Base-by-base conservation (phyloP, 2,329 filamentous ascomycete species). In the Metarhizium robertsii region DNA sequence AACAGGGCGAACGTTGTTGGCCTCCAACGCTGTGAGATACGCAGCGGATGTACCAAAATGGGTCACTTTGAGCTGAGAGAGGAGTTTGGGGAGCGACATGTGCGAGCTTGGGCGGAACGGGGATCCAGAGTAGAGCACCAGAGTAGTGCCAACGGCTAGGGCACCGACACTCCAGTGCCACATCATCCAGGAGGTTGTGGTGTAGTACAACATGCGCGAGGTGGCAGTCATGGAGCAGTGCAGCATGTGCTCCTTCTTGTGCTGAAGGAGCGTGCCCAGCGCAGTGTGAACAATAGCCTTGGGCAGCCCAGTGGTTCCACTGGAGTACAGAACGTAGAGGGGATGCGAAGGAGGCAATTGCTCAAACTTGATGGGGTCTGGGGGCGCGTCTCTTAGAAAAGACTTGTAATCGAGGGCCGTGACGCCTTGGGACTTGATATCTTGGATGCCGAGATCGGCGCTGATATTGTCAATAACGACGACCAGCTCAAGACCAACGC, bases 181-280 rank as follows among this genome's bases (percentile, higher is more conserved):
- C 92, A 97, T 97, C 92, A 99, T 97, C 94, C 92, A 96, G 0
- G 90, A 95, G 11, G 87, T 91, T 3, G 92, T 96, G 1, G 91
- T 96, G 73, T 92, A 96, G 74, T 96, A 96, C 70, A 96, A 88
- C 66, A 96, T 79, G 20, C 86, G 81, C 46, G 91, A 89, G 2
- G 77, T 75, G 0, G 86, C 79, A 8, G 79, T 78, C 60, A 99
- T 84, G 25, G 91, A 90, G 68, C 88, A 89, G 67, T 97, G 92
- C 3, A 97, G 77, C 50, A 87, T 80, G 67, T 95, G 92, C 68
- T 97, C 94, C 69, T 99, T 99, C 73, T 97, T 97, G 75, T 97
- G 94, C 69, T 97, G 92, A 52, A 97, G 80, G 6, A 99, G 75
- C 0, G 92, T 96, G 6, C 94, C 94, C 13, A 94, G 80, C 0